Percentiles rank a stretch among this genome's conserved stretches.
Conservation (phyloP, 495 filamentous ascomycete genomes). For the Darksidea phi region DNA sequence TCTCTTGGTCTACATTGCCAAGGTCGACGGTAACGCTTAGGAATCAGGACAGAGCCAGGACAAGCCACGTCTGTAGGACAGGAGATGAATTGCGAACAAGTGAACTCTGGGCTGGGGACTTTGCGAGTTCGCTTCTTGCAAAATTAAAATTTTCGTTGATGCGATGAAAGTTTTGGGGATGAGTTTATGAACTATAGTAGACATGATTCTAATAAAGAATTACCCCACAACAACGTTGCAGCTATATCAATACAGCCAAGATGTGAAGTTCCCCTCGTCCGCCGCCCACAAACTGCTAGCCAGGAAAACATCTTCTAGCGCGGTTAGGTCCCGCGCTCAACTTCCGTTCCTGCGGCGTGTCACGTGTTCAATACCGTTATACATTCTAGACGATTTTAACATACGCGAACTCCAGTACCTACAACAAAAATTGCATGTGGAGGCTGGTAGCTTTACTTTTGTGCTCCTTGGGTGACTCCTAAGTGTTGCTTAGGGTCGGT, state of each 20-base stretch:
- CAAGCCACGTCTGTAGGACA: constrained; percentile 22
- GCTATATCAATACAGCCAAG: neutral
- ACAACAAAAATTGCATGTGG: neutral
- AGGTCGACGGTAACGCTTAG: constrained; percentile 65
- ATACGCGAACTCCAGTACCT: neutral
- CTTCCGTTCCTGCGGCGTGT: too few relatives aligned
- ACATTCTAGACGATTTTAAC: too few relatives aligned
- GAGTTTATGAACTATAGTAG: neutral
- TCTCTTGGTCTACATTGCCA: constrained; percentile 88
- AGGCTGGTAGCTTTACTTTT: too few relatives aligned
- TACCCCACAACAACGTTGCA: neutral
- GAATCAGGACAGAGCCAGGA: constrained; percentile 31
- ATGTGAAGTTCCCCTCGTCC: too few relatives aligned
- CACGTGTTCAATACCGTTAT: too few relatives aligned
- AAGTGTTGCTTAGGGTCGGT: too few relatives aligned
- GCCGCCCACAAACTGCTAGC: too few relatives aligned
- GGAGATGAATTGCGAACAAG: neutral
- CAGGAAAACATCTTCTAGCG: too few relatives aligned
- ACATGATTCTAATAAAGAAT: neutral
- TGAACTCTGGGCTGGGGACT: neutral
- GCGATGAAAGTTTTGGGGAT: neutral
- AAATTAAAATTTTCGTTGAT: neutral
- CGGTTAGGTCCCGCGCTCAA: too few relatives aligned
- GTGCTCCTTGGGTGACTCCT: too few relatives aligned
- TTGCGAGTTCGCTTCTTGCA: constrained; percentile 2